Conservation (phyloP, 805 yeast genomes). For the Metschnikowia vanudenii region DNA sequence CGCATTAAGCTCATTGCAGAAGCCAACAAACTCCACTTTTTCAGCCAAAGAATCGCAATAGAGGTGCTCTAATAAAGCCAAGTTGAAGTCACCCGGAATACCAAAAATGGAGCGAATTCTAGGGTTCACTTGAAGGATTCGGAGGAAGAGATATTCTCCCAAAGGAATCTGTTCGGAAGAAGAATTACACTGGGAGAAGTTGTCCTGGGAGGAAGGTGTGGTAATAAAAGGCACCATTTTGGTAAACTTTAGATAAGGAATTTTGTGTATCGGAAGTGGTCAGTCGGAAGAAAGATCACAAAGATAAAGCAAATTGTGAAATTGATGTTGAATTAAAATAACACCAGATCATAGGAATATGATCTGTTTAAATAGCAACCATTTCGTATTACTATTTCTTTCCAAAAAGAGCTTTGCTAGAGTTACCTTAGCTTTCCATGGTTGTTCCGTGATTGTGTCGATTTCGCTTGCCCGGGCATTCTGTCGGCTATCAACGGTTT, state of each 20-base stretch:
- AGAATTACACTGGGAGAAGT: not conserved
- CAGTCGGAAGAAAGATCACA: too few relatives aligned
- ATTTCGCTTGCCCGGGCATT: too few relatives aligned
- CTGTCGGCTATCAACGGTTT: constrained; percentile 2
- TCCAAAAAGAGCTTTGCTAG: too few relatives aligned
- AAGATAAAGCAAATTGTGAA: too few relatives aligned
- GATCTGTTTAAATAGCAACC: not conserved
- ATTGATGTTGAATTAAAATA: too few relatives aligned
- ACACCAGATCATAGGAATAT: too few relatives aligned
- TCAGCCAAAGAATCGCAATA: constrained; percentile 45
- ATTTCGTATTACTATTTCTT: not conserved
- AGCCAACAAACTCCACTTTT: constrained; percentile 68
- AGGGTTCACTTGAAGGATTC: constrained; percentile 55
- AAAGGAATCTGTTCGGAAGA: constrained; percentile 47
- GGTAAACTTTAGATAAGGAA: too few relatives aligned
- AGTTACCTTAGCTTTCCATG: too few relatives aligned
- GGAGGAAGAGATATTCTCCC: constrained; percentile 63
- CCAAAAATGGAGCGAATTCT: constrained; percentile 58
- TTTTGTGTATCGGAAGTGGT: too few relatives aligned
- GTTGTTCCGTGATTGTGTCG: not conserved
- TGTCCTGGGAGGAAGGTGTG: constrained; percentile 1
- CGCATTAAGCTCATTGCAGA: constrained; percentile 85
- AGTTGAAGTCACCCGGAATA: constrained; percentile 77
- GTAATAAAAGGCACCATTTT: too few relatives aligned
- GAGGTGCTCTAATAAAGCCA: constrained; percentile 64